Base-by-base conservation (phyloP, 306 rosid genomes). In the Castanopsis chinensis region DNA sequence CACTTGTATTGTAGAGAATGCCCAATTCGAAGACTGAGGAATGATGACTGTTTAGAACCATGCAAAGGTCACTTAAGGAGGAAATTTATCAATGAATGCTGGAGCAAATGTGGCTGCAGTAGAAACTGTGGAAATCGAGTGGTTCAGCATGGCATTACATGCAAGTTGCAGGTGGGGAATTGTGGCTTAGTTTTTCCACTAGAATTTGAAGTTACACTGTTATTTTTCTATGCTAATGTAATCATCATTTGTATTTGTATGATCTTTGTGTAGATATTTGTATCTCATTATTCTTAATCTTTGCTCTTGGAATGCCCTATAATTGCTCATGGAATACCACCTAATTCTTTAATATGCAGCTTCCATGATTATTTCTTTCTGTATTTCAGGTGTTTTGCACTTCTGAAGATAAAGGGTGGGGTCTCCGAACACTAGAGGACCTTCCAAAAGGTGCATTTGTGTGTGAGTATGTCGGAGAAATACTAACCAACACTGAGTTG, bases 381-480 rank as follows among this genome's bases (percentile, higher is more conserved):
- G 67, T 82, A 41, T 64, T 80, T 64, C 86, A 95, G 99, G 94
- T 93, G 59, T 95, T 89, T 88, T 86, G 80, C 69, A 91, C 98
- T 79, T 71, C 92, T 64, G 92, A 95, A 1, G 97, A 90, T 79
- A 95, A 91, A 86, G 96, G 96, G 56, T 95, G 99, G 99, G 99
- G 98, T 83, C 96, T 95, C 72, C 94, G 90, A 25, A 91, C 96
- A 69, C 88, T 91, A 68, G 96, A 93, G 89, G 94, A 84, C 81
- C 78, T 95, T 56, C 97, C 96, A 54, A 89, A 93, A 95, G 99
- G 99, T 41, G 84, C 90, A 54, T 95, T 95, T 87, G 92, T 95
- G 58, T 95, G 99, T 19, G 97, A 93, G 86, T 95, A 87, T 78
- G 90, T 86, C 35, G 98, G 99, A 68, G 99, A 95, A 82, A 83